Percentiles rank a stretch among this genome's conserved stretches.
Evolutionary conservation across 1,284 basidiomycete species (phyloP).

Genomic region (Porogramme epimiltina): DNA sequence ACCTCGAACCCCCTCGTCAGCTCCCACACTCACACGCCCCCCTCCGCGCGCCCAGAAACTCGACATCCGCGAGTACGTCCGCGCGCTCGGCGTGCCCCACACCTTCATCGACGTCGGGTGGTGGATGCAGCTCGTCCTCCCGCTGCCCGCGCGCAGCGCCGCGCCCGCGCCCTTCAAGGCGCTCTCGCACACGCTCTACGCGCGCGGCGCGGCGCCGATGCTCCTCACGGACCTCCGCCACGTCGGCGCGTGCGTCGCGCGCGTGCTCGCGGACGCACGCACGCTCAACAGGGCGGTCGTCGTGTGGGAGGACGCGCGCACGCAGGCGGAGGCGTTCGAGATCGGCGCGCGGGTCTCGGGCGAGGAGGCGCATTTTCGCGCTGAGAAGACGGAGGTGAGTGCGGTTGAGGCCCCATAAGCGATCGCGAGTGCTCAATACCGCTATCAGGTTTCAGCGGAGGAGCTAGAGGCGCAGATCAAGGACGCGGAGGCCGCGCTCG

Average conservation of each 20-base stretch:
- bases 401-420: too few species aligned
- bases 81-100: conserved; percentile 19
- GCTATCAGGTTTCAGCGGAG: too few species aligned
- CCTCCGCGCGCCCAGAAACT: conserved; percentile 22
- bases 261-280: conserved; percentile 27
- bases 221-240: conserved; percentile 19
- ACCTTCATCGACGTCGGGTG: conserved; percentile 31
- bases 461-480: too few species aligned
- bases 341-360: conserved; percentile 18
- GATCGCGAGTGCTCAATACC: too few species aligned
- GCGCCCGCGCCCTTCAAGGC: background rate
- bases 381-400: conserved; percentile 9
- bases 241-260: conserved; percentile 25
- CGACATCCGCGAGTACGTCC: conserved; percentile 17
- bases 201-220: conserved; percentile 11
- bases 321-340: conserved; percentile 16
- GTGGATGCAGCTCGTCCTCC: conserved; percentile 28
- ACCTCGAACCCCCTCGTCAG: background rate
- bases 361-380: conserved; percentile 14
- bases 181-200: conserved; percentile 7
- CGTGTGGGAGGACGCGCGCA: conserved; percentile 29
- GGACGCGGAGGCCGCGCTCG: too few species aligned
- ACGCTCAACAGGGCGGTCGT: conserved; percentile 30
- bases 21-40: background rate
- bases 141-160: conserved; percentile 3